Base-by-base conservation (phyloP, 2,329 filamentous ascomycete species). In the Huntiella omanensis region DNA sequence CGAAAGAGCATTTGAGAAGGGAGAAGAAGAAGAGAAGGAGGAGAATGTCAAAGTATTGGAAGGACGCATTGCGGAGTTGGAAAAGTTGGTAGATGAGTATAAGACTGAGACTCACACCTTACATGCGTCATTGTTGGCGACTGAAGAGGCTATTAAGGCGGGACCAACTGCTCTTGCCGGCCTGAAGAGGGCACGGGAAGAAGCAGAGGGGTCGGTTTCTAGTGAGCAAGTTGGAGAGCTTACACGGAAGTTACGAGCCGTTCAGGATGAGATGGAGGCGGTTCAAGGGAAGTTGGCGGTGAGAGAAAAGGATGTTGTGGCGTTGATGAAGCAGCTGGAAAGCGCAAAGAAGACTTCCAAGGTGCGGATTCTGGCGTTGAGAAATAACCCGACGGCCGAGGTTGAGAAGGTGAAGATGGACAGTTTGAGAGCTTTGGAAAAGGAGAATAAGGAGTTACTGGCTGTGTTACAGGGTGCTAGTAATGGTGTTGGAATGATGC, bases 351-450 rank as follows among this genome's bases (percentile, higher is more conserved):
- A 79, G 43, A 75, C 79, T 13, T 80, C 77, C 28, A 77, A 82
- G 52, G 92, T 80, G 3, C 83, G 91, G 33, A 70, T 96, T 41
- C 72, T 98, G 19, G 80, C 91, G 46, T 68, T 96, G 11, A 81
- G 85, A 49, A 79, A 81, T n/a, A 98, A 98, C 59, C 91, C 91
- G 0, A 96, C 91, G 0, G 77, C 86, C 0, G 76, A 91, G 55
- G 75, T 75, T 50, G 85, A 94, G 62, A 80, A 81, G 3, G 75
- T 94, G 59, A 94, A 96, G 63, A 70, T 80, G 44, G 70, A 76
- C 7, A 93, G 85, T 0, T 73, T 98, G 11, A 70, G 70, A 7
- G 79, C 80, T 0, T 73, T 98, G 7, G 75, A 80, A 53, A 74
- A 77, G 50, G 91, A 96, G 58, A 98, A 98, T 60, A 69, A 72